Percentiles rank a stretch among this genome's conserved stretches.
Evolutionary conservation across 306 rosid species (phyloP).

Genomic region (Prunus campanulata): DNA sequence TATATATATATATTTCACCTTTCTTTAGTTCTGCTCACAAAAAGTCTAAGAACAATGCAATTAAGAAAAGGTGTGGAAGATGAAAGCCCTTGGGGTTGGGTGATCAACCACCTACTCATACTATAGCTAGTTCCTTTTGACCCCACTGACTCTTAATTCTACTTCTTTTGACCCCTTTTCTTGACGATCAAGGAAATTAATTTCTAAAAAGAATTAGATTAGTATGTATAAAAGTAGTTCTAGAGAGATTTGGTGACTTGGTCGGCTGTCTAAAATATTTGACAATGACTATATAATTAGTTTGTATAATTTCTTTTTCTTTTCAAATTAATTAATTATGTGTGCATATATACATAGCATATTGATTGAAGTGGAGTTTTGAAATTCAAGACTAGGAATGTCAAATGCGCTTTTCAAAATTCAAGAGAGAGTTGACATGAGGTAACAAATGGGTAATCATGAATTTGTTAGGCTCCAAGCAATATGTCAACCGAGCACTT

Average conservation of each 20-base stretch:
- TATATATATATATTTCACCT: not conserved
- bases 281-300: not conserved
- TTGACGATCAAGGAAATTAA: slow-evolving; percentile 4
- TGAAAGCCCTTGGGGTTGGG: not conserved
- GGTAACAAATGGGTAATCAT: not conserved
- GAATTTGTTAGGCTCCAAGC: not conserved
- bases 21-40: not conserved
- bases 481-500: slow-evolving; percentile 3
- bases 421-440: not conserved
- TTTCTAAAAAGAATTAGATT: not conserved
- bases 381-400: not conserved
- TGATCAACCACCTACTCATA: not conserved
- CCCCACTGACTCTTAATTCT: not conserved
- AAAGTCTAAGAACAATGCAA: not conserved
- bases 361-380: not conserved
- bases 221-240: not conserved
- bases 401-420: not conserved
- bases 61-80: not conserved
- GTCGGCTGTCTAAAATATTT: not conserved
- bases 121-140: not conserved
- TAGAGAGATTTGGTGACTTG: slow-evolving; percentile 8
- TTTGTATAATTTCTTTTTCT: too few species aligned
- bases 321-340: not conserved
- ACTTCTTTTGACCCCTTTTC: slow-evolving; percentile 12
- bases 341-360: too few species aligned